phyloP scores from a whole-genome alignment of 129 eudicot genomes.

The Chrysanthemum makinoi region DNA sequence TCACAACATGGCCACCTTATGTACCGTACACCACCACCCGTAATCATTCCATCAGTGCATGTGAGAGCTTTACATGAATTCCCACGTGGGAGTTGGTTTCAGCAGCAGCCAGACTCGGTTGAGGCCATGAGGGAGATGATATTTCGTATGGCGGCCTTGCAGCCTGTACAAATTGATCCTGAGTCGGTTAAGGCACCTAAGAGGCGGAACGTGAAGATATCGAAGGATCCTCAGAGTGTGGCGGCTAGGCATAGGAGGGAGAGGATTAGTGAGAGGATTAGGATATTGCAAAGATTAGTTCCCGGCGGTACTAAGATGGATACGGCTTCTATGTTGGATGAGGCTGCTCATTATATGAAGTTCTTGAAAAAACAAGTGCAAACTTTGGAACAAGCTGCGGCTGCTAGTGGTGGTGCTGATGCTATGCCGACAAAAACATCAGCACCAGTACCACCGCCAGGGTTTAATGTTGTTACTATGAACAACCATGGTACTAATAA shows the following conservation, averaged over 20 bases:
- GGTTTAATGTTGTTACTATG: neutral
- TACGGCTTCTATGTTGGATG: conserved; percentile 95
- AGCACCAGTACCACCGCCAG: neutral
- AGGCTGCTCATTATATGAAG: conserved; percentile 86
- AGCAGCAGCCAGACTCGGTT: conserved; percentile 41
- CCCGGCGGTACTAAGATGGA: conserved; percentile 98
- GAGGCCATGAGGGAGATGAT: conserved; percentile 74
- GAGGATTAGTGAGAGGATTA: conserved; percentile 56
- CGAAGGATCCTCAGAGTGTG: conserved; percentile 65
- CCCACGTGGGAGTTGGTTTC: conserved; percentile 31
- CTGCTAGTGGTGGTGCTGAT: neutral
- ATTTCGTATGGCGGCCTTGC: conserved; percentile 63
- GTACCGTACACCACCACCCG: conserved; percentile 18
- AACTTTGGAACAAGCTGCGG: conserved; percentile 47
- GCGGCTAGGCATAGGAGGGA: conserved; percentile 68
- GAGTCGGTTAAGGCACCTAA: conserved; percentile 55
- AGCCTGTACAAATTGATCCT: conserved; percentile 64
- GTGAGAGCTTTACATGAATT: conserved; percentile 10
- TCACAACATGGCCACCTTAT: conserved; percentile 27
- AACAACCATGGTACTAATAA: conserved; percentile 18
- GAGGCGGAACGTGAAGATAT: conserved; percentile 60
- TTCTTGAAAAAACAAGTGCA: conserved; percentile 75
- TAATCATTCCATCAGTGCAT: conserved; percentile 23
- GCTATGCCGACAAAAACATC: conserved; percentile 28
- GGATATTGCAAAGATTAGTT: conserved; percentile 83